phyloP scores from a whole-genome alignment of 2,329 filamentous ascomycete genomes.

The Neofusicoccum umdonicola region DNA sequence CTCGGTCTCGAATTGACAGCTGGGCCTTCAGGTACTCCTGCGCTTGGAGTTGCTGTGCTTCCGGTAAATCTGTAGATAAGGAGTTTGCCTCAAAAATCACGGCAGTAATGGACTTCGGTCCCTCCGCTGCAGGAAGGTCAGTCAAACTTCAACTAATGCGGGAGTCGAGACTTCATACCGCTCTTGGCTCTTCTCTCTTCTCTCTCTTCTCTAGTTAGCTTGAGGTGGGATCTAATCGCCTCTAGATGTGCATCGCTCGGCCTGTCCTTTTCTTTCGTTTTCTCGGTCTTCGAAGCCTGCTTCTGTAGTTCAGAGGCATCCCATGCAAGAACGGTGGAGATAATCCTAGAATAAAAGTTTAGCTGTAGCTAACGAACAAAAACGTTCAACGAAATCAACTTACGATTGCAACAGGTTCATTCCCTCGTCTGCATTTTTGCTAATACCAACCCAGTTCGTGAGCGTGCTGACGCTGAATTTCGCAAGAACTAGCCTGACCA shows the following conservation, averaged over 20 bases:
- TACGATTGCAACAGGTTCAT: slow-evolving; percentile 74
- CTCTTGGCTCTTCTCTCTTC: slow-evolving; percentile 60
- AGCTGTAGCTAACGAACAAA: not conserved
- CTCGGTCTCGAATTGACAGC: slow-evolving; percentile 71
- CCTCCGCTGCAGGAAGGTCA: slow-evolving; percentile 21
- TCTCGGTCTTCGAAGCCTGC: slow-evolving; percentile 63
- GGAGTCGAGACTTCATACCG: slow-evolving; percentile 25
- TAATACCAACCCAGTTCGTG: slow-evolving; percentile 77
- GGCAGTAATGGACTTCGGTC: slow-evolving; percentile 61
- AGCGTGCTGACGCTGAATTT: slow-evolving; percentile 72
- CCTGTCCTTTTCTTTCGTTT: slow-evolving; percentile 49
- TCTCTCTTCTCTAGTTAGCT: slow-evolving; percentile 55
- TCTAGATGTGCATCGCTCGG: slow-evolving; percentile 62
- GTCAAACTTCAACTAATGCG: slow-evolving; percentile 23
- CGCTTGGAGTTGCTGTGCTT: slow-evolving; percentile 62
- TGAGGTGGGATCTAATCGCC: slow-evolving; percentile 59
- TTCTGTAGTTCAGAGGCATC: slow-evolving; percentile 70
- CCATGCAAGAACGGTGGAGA: slow-evolving; percentile 70
- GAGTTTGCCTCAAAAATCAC: slow-evolving; percentile 59
- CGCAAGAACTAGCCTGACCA: slow-evolving; percentile 70
- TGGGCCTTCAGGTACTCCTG: slow-evolving; percentile 69
- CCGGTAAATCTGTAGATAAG: slow-evolving; percentile 51
- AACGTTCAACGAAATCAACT: slow-evolving; percentile 13
- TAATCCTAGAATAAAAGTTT: slow-evolving; percentile 53
- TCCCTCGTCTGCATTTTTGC: slow-evolving; percentile 68